Evolutionary conservation across 202 grass and related monocot species (phyloP), one percentile per base, ranked within the genome.

Genomic region (Thinopyrum obtusiflorum): DNA sequence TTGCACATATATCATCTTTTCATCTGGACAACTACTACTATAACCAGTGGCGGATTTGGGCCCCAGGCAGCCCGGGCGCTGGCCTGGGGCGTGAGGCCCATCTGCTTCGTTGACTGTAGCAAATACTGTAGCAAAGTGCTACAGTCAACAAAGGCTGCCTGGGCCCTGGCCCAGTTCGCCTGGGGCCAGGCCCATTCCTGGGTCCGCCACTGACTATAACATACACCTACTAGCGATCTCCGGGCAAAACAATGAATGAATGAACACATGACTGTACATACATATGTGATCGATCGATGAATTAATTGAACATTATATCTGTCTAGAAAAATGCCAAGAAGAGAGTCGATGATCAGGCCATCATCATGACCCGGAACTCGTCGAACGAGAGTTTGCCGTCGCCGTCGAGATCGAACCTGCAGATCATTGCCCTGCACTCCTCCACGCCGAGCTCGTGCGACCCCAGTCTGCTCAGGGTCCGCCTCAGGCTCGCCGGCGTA

Each of bases 341-440:
- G 11, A 39, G 68, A 15, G 11, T 72, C 68, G 37, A 44, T 72
- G 68, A 42, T 72, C 37, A 72, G 15, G 8, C 72, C 42, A 88
- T 65, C 90, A 94, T 94, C 90, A 94, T 94, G 15, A 83, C 46
- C 64, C 76, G 81, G 83, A 94, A 88, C 36, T 94, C 90, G 11
- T 94, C 88, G 9, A 92, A 94, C 44, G 73, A 88, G 65, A 94
- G 88, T 17, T 86, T 88, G 0, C 90, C 90, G 2, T 92, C 90
- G 15, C 90, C 87, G 8, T 94, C 31, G 57, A 92, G 88, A 2
- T 92, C 90, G 1, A 92, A 94, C 35, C 76, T 86, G 68, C 88
- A 79, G 68, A 94, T 94, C 87, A 94, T 94, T 26, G 78, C 42
- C 26, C 4, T 39, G 85, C 92, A 94, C 18, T 92, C 89, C 18